phyloP scores from a whole-genome alignment of 805 yeast genomes.

The Saccharomycopsis fermentans region DNA sequence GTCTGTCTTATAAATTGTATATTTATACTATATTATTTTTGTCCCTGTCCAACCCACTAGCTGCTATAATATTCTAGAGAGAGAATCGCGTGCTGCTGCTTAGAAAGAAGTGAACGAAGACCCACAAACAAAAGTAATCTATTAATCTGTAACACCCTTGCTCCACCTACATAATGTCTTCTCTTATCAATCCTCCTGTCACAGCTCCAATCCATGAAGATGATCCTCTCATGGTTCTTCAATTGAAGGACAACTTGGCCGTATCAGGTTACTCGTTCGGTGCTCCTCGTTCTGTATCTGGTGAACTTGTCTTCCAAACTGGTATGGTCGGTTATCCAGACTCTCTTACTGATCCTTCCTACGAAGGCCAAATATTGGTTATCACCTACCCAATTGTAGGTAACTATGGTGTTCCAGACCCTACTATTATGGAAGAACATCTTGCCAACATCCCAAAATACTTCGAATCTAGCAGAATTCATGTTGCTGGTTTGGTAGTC shows the following conservation, averaged over 20 bases:
- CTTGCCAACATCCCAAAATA: conserved; percentile 74
- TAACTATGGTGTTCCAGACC: conserved; percentile 98
- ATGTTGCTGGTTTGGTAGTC: conserved; percentile 92
- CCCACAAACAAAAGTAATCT: neutral
- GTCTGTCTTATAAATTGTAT: neutral
- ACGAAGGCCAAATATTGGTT: conserved; percentile 94
- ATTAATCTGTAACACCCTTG: neutral
- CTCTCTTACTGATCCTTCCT: conserved; percentile 95
- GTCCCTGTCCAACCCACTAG: neutral
- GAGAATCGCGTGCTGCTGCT: conserved; percentile 12
- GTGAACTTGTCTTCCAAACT: conserved; percentile 98
- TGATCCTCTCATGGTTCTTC: conserved; percentile 77
- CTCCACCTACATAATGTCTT: conserved; percentile 3
- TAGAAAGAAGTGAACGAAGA: conserved; percentile 4
- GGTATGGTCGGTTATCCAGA: conserved; percentile 99
- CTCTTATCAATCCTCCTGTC: conserved; percentile 6
- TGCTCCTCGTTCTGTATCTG: conserved; percentile 80
- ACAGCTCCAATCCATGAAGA: conserved; percentile 82
- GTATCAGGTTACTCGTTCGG: conserved; percentile 96
- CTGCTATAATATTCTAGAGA: conserved; percentile 9
- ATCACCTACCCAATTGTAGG: conserved; percentile 96
- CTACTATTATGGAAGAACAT: conserved; percentile 61
- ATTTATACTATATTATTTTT: neutral
- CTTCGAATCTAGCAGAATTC: conserved; percentile 88
- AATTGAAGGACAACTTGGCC: conserved; percentile 75